Conservation (phyloP, 2,329 filamentous ascomycete species). For the Verticillium nubilum region DNA sequence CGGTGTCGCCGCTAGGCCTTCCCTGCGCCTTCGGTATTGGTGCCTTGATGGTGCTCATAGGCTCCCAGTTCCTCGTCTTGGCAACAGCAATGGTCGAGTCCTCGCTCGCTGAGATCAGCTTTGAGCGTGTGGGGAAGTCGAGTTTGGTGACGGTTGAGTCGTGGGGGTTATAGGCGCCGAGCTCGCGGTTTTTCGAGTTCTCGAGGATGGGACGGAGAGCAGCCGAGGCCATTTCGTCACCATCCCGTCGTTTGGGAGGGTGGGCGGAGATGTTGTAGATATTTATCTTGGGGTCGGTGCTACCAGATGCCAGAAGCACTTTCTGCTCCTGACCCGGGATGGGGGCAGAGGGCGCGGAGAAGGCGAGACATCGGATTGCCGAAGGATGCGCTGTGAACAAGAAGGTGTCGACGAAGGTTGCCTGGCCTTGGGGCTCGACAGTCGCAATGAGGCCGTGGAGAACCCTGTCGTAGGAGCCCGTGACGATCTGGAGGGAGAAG, state of each 20-base stretch:
- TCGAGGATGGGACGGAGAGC: constrained; percentile 71
- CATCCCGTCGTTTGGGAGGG: constrained; percentile 50
- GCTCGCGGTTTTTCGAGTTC: constrained; percentile 80
- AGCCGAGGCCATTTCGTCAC: constrained; percentile 60
- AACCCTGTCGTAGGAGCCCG: constrained; percentile 89
- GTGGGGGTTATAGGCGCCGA: constrained; percentile 85
- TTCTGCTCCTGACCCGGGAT: constrained; percentile 64
- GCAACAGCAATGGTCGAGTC: constrained; percentile 90
- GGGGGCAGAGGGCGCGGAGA: constrained; percentile 69
- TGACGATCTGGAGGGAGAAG: constrained; percentile 78
- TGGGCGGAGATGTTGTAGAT: constrained; percentile 81
- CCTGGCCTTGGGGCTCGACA: constrained; percentile 38
- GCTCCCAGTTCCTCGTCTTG: constrained; percentile 81
- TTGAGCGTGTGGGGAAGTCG: constrained; percentile 77
- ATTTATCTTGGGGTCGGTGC: constrained; percentile 92
- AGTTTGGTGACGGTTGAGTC: constrained; percentile 74
- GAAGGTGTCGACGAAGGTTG: constrained; percentile 84
- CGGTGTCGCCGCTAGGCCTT: constrained; percentile 84
- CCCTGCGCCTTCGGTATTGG: constrained; percentile 77
- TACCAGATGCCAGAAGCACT: constrained; percentile 82
- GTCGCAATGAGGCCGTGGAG: constrained; percentile 86
- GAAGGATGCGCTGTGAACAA: constrained; percentile 92
- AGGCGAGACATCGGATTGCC: constrained; percentile 80
- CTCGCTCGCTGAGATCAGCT: constrained; percentile 81
- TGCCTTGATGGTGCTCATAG: constrained; percentile 82